Evolutionary conservation across 768 basidiomycete genomes (phyloP), one percentile per base, ranked within the genome.

Genomic region (Russula griseocarnosa): DNA sequence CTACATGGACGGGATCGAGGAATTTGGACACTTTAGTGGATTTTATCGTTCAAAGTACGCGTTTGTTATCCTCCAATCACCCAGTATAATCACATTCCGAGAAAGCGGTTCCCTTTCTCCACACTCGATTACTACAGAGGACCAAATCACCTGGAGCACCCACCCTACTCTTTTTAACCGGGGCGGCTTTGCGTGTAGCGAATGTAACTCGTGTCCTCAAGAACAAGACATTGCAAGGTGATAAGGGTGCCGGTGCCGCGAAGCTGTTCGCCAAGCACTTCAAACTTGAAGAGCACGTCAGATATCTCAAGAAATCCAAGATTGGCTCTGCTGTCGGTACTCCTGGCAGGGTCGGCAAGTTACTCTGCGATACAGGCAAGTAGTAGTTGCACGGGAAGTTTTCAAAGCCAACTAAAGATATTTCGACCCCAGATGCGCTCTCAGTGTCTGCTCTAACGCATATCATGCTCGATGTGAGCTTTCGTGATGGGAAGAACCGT

Each of bases 231-330:
- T 78, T 92, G 57, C 79, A 85, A 60, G 88, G 89, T 40, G 87
- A 90, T 26, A 94, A 92, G 72, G 87, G 91, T 60, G 93, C 91
- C 13, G 92, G 96, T 67, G 87, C 97, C 36, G 94, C 90, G 24
- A 98, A 98, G 74, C 83, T 99, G 30, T 98, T 98, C 70, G 93
- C 95, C 34, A 94, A 88, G 74, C 95, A 98, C 73, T 86, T 96
- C 76, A 97, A 95, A 76, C 78, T 95, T 46, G 78, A 87, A 55
- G 91, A 95, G 62, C 95, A 98, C 74, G 84, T 90, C 70, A 78
- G 84, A 18, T 92, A 94, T 76, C 80, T 98, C 70, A 81, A 82
- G 71, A 82, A 85, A 68, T 95, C 93, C n/a, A 91, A 88, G 73
- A 83, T 98, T 52, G 89, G 88, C 24, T 82, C 88, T 47, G 96